These are phyloP conservation scores for Tuber magnatum DNA, from an alignment of 495 filamentous ascomycete species.

Conservation along the genomic window DNA sequence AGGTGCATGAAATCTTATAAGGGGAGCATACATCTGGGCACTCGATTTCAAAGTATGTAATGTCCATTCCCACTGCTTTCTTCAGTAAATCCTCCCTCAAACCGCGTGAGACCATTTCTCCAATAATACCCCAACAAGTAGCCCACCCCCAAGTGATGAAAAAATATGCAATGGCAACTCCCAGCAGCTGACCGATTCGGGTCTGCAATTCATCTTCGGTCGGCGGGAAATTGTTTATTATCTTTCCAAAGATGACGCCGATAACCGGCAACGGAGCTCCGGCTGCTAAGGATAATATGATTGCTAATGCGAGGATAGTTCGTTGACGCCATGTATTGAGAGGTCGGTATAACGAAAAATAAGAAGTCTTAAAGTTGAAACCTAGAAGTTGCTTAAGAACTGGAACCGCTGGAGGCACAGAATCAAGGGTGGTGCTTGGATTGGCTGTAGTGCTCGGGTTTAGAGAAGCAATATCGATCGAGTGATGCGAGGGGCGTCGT, in stretches of 20 bases:
- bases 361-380: conserved; percentile 38
- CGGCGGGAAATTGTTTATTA: conserved; percentile 46
- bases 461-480: conserved; percentile 1
- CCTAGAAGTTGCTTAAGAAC: conserved; percentile 7
- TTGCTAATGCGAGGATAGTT: conserved; percentile 33
- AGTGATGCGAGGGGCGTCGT: background rate
- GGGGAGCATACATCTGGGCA: conserved; percentile 39
- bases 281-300: conserved; percentile 43
- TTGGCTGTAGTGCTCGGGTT: background rate
- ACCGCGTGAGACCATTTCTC: conserved; percentile 42
- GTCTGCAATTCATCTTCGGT: conserved; percentile 39
- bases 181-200: conserved; percentile 41
- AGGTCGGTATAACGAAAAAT: conserved; percentile 42
- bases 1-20: background rate
- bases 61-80: conserved; percentile 43
- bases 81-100: conserved; percentile 39
- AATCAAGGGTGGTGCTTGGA: background rate
- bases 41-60: conserved; percentile 43
- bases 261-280: conserved; percentile 45
- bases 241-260: conserved; percentile 45
- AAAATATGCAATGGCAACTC: conserved; percentile 44
- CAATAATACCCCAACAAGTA: conserved; percentile 42
- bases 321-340: conserved; percentile 29
- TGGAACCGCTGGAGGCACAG: conserved; percentile 5
- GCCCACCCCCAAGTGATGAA: conserved; percentile 43